A percentile compares a stretch with the other conserved stretches of the same genome.
Conservation (phyloP, 2,329 filamentous ascomycete genomes). For the Claviceps quebecensis region DNA sequence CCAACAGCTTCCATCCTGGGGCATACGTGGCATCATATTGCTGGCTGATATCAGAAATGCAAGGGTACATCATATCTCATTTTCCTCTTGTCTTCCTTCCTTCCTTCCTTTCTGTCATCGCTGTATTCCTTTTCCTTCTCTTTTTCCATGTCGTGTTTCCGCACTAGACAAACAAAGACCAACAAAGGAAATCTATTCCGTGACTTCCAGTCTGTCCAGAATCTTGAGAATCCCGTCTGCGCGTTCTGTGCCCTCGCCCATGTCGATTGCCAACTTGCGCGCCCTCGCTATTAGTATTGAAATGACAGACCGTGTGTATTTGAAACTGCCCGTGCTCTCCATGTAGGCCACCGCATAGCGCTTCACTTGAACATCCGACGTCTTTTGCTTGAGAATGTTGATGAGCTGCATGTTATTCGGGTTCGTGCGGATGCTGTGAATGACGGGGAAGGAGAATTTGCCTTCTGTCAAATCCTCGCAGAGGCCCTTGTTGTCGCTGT, state of each 20-base stretch:
- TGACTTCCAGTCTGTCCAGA: slow-evolving; percentile 47
- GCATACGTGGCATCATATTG: too few relatives aligned
- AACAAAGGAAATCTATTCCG: not conserved
- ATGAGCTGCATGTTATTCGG: slow-evolving; percentile 65
- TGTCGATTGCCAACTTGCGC: slow-evolving; percentile 44
- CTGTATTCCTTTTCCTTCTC: not conserved
- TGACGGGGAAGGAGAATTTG: slow-evolving; percentile 92
- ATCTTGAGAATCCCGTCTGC: slow-evolving; percentile 49
- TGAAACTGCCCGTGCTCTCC: slow-evolving; percentile 79
- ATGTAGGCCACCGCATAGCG: slow-evolving; percentile 82
- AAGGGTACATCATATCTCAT: too few relatives aligned
- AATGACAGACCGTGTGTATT: slow-evolving; percentile 62
- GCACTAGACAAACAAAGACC: not conserved
- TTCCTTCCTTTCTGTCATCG: not conserved
- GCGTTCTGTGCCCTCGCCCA: slow-evolving; percentile 47
- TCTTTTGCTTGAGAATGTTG: slow-evolving; percentile 87
- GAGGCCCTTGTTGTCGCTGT: slow-evolving; percentile 80
- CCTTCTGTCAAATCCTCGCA: slow-evolving; percentile 94
- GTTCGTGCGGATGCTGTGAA: slow-evolving; percentile 76
- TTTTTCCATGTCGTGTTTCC: not conserved
- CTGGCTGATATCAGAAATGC: too few relatives aligned
- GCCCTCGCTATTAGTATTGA: slow-evolving; percentile 50
- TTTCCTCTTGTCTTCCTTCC: not conserved
- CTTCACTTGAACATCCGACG: slow-evolving; percentile 76
- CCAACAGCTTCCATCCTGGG: too few relatives aligned